Evolutionary conservation across 140 eudicot species (phyloP).

Genomic region (Erigeron philadelphicus): DNA sequence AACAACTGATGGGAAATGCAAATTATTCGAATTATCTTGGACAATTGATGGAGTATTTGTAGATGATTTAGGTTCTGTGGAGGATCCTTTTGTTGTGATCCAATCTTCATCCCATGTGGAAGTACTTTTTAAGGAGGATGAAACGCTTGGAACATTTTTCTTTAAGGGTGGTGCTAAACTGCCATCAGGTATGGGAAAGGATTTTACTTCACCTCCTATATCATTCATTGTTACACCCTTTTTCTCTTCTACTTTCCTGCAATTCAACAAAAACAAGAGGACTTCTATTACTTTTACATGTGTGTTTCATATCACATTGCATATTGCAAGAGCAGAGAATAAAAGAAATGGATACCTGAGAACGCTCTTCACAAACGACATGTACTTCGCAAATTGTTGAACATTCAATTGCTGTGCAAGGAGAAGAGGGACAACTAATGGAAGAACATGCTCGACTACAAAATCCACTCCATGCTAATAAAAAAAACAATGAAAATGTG

Average conservation of each 20-base stretch:
- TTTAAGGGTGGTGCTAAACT: constrained; percentile 29
- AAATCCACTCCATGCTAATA: constrained; percentile 85
- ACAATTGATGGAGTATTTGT: constrained; percentile 31
- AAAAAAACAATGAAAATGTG: constrained; percentile 18
- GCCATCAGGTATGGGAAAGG: constrained; percentile 40
- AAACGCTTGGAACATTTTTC: constrained; percentile 35
- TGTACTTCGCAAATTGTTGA: constrained; percentile 95
- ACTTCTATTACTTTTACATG: not conserved
- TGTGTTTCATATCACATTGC: not conserved
- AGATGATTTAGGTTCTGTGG: constrained; percentile 36
- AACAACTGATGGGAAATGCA: constrained; percentile 34
- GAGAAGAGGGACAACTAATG: constrained; percentile 74
- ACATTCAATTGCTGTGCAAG: constrained; percentile 86
- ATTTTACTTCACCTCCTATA: constrained; percentile 50
- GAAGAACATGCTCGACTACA: constrained; percentile 83
- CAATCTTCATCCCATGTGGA: constrained; percentile 95
- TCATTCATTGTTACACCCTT: constrained; percentile 77
- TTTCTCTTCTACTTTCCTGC: constrained; percentile 88
- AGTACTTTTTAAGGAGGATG: constrained; percentile 40
- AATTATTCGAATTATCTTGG: constrained; percentile 29
- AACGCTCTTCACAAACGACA: constrained; percentile 73
- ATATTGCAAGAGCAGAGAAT: constrained; percentile 8
- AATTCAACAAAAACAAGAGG: constrained; percentile 2
- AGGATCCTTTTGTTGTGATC: constrained; percentile 44
- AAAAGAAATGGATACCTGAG: constrained; percentile 48